Evolutionary conservation across 2,329 filamentous ascomycete species (phyloP).

Genomic region (Xylariaceae sp.): DNA sequence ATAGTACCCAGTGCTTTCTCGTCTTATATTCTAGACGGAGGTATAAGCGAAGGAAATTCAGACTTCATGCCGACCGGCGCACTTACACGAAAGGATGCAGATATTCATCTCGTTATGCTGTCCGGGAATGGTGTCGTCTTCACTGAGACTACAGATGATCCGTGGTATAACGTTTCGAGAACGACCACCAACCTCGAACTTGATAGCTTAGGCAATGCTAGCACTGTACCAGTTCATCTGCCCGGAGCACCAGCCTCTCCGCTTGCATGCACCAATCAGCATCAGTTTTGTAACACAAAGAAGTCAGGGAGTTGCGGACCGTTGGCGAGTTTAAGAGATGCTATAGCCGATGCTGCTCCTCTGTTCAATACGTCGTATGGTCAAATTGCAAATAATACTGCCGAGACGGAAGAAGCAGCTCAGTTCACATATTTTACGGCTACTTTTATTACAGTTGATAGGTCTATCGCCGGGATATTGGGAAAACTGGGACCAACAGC

Average conservation of each 20-base stretch:
- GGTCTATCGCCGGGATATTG: not conserved
- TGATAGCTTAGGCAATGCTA: not conserved
- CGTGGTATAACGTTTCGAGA: slow-evolving; percentile 8
- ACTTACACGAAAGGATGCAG: not conserved
- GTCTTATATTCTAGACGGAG: not conserved
- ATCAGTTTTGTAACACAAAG: slow-evolving; percentile 17
- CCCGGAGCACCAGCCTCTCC: slow-evolving; percentile 25
- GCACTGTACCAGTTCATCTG: no score
- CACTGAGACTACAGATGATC: not conserved
- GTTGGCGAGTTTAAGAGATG: slow-evolving; percentile 21
- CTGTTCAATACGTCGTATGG: slow-evolving; percentile 5
- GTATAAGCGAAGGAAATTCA: not conserved
- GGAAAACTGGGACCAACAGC: not conserved
- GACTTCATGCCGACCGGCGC: not conserved
- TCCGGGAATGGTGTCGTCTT: slow-evolving; percentile 10
- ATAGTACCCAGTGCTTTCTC: not conserved
- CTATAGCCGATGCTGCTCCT: slow-evolving; percentile 6
- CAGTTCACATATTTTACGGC: not conserved
- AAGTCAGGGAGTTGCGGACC: slow-evolving; percentile 19
- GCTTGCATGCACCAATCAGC: slow-evolving; percentile 17
- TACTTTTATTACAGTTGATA: not conserved
- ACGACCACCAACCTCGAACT: not conserved
- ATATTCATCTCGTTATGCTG: slow-evolving; percentile 1
- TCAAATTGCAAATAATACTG: not conserved
- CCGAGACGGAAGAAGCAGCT: not conserved